Conservation (phyloP, 768 basidiomycete species). For the Boletus speciosus region DNA sequence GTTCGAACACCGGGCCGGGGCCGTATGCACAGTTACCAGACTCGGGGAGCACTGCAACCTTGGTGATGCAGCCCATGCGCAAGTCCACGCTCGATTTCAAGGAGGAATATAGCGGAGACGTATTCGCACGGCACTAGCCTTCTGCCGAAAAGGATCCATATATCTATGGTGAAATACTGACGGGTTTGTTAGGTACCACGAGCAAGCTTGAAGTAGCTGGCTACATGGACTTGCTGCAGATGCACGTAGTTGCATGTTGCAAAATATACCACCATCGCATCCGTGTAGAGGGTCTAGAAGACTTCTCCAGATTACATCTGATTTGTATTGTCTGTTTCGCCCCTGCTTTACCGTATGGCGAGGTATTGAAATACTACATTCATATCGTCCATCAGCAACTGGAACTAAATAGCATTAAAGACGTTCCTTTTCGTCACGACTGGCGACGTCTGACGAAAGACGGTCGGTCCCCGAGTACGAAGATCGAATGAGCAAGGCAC, state of each 20-base stretch:
- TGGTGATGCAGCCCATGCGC: slow-evolving; percentile 30
- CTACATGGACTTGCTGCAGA: slow-evolving; percentile 26
- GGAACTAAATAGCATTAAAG: neutral
- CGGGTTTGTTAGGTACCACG: slow-evolving; percentile 9
- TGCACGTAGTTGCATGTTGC: slow-evolving; percentile 7
- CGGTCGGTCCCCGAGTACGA: slow-evolving; percentile 1
- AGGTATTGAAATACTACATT: neutral
- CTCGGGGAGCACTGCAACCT: slow-evolving; percentile 26
- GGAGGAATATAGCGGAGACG: slow-evolving; percentile 16
- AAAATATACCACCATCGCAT: slow-evolving; percentile 2
- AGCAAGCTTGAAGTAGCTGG: slow-evolving; percentile 30
- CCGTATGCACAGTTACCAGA: slow-evolving; percentile 25
- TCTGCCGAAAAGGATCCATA: neutral
- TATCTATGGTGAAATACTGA: neutral
- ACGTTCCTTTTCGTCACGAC: no score
- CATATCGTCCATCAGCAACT: neutral
- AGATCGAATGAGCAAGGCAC: slow-evolving; percentile 2
- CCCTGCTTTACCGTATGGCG: neutral
- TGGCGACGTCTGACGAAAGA: neutral
- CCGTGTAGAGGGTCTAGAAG: neutral
- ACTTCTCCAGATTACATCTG: neutral
- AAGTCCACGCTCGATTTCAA: slow-evolving; percentile 17
- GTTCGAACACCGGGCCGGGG: slow-evolving; percentile 10
- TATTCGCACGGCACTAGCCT: slow-evolving; percentile 10
- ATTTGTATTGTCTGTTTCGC: slow-evolving; percentile 1